These are phyloP conservation scores for Lipomyces anomalus DNA, from an alignment of 805 yeast genomes.

Conservation along the genomic window DNA sequence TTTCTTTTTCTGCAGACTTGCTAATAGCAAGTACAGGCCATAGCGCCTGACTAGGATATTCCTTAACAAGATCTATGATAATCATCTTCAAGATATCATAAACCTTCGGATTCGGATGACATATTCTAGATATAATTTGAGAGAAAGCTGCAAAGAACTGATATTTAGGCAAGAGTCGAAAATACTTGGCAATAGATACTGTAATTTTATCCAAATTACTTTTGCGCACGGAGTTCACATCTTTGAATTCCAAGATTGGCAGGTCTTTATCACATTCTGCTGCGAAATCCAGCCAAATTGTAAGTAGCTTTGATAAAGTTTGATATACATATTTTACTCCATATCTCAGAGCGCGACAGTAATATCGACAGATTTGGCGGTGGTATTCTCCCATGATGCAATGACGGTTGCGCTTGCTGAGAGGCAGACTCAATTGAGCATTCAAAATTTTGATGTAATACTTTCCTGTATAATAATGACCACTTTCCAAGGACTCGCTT, in stretches of 20 bases:
- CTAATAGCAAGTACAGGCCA: constrained; percentile 75
- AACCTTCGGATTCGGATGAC: constrained; percentile 55
- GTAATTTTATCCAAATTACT: constrained; percentile 15
- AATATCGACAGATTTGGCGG: constrained; percentile 48
- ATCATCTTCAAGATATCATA: constrained; percentile 52
- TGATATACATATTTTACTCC: constrained; percentile 70
- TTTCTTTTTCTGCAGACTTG: constrained; percentile 48
- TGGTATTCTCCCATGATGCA: constrained; percentile 43
- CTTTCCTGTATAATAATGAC: constrained; percentile 72
- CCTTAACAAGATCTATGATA: constrained; percentile 48
- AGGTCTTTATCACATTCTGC: constrained; percentile 5
- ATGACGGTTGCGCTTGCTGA: constrained; percentile 18
- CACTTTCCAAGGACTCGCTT: constrained; percentile 64
- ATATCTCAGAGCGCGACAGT: constrained; percentile 52
- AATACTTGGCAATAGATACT: constrained; percentile 33
- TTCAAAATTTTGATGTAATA: constrained; percentile 75
- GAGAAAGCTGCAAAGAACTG: constrained; percentile 79
- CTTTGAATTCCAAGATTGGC: neutral
- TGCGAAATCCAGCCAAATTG: constrained; percentile 79
- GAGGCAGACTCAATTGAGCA: constrained; percentile 45
- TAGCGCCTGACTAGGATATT: constrained; percentile 77
- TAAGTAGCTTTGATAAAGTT: constrained; percentile 72
- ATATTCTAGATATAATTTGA: constrained; percentile 74
- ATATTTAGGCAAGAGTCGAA: constrained; percentile 45
- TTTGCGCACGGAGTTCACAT: constrained; percentile 14